Conservation (phyloP, 495 filamentous ascomycete species). For the Penicillium mononematosum region DNA sequence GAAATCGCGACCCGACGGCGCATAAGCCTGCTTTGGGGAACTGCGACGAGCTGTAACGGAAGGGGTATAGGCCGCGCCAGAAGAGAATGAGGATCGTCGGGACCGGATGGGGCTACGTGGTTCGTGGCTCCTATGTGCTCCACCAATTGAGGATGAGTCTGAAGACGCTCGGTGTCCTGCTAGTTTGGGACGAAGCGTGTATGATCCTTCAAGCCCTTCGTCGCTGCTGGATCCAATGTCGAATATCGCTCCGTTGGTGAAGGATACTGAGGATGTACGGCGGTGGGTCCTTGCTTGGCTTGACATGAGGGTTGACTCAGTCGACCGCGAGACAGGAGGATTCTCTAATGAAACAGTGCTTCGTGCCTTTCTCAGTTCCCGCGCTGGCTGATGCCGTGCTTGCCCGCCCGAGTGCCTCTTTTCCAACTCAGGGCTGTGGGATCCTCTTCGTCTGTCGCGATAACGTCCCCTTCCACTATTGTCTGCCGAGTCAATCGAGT, state of each 20-base stretch:
- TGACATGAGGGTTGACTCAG: conserved; percentile 13
- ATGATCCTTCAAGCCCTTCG: conserved; percentile 17
- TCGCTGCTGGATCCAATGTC: conserved; percentile 29
- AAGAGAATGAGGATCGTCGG: conserved; percentile 26
- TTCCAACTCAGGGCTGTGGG: conserved; percentile 36
- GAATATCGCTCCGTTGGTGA: conserved; percentile 13
- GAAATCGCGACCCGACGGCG: conserved; percentile 20
- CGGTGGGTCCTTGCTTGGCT: conserved; percentile 17
- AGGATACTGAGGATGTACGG: conserved; percentile 23
- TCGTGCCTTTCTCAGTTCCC: conserved; percentile 31
- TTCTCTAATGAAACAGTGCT: conserved; percentile 37
- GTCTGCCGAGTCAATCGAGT: conserved; percentile 24
- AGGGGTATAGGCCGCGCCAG: conserved; percentile 10
- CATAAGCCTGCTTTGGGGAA: conserved; percentile 22
- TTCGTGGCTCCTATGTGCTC: conserved; percentile 8
- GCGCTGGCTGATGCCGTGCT: conserved; percentile 15
- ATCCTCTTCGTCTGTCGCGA: conserved; percentile 32
- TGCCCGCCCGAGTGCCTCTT: conserved; percentile 19
- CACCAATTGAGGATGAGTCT: conserved; percentile 17
- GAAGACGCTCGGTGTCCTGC: conserved; percentile 16
- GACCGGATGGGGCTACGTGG: conserved; percentile 20
- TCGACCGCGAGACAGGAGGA: conserved; percentile 16
- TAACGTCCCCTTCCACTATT: conserved; percentile 26
- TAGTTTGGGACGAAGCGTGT: conserved; percentile 7
- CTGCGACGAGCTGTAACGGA: conserved; percentile 12